Conservation (phyloP, 106 monocot species). For the Hemerocallis citrina region DNA sequence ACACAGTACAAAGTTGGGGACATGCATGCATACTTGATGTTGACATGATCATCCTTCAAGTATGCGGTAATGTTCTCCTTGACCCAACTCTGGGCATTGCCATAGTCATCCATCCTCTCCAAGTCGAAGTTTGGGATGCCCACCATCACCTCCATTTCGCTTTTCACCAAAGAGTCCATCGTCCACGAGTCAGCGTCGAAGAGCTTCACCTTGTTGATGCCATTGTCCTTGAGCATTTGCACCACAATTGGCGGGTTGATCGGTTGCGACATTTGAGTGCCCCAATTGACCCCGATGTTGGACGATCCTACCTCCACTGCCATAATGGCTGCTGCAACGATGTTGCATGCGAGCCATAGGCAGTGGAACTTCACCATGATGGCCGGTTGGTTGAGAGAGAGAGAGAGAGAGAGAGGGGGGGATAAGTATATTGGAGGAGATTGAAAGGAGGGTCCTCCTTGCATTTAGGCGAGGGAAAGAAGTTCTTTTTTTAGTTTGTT, state of each 20-base stretch:
- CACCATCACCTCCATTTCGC: slow-evolving; percentile 62
- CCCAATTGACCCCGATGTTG: slow-evolving; percentile 80
- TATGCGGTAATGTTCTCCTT: slow-evolving; percentile 42
- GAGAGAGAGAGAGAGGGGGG: too few species aligned
- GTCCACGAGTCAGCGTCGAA: slow-evolving; percentile 75
- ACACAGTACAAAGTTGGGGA: too few species aligned
- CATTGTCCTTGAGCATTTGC: slow-evolving; percentile 53
- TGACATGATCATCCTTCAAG: slow-evolving; percentile 17
- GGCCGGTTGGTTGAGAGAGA: neutral
- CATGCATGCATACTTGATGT: slow-evolving; percentile 55
- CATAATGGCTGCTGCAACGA: neutral
- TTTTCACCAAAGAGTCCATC: slow-evolving; percentile 36
- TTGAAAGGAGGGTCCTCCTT: too few species aligned
- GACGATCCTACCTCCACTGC: neutral
- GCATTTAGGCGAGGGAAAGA: too few species aligned
- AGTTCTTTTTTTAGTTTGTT: too few species aligned
- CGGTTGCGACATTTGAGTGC: slow-evolving; percentile 49
- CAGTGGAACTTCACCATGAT: neutral
- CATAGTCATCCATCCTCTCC: slow-evolving; percentile 22
- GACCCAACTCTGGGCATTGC: slow-evolving; percentile 57
- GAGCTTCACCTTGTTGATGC: slow-evolving; percentile 60
- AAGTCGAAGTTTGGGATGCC: slow-evolving; percentile 69
- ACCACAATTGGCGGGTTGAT: slow-evolving; percentile 39
- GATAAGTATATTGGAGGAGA: too few species aligned
- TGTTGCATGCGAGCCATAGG: neutral